A percentile compares a stretch with the other conserved stretches of the same genome.
These are phyloP conservation scores for Calycina herbarum DNA, from an alignment of 2,329 filamentous ascomycete genomes.

Conservation along the genomic window DNA sequence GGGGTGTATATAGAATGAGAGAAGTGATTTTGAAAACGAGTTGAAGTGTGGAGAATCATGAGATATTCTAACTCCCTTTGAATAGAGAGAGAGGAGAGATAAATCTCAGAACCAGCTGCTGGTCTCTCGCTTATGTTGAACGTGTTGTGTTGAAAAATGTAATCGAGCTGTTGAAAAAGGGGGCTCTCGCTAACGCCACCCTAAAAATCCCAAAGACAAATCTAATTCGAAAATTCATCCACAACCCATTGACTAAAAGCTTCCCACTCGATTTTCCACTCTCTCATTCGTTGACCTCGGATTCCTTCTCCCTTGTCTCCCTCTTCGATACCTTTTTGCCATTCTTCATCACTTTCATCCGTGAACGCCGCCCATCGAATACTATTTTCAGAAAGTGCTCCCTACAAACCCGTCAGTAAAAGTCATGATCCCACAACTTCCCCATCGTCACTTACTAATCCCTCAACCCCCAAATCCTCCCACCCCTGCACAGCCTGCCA, in stretches of 20 bases:
- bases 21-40: too few species aligned
- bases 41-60: too few species aligned
- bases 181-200: background rate
- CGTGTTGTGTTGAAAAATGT: too few species aligned
- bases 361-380: conserved; percentile 84
- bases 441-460: conserved; percentile 48
- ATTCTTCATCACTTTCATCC: conserved; percentile 70
- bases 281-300: conserved; percentile 68
- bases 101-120: too few species aligned
- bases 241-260: conserved; percentile 86
- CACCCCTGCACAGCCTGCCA: conserved; percentile 89
- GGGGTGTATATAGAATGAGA: too few species aligned
- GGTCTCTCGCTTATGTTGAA: too few species aligned
- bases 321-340: conserved; percentile 68
- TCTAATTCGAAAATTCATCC: conserved; percentile 55
- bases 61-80: too few species aligned
- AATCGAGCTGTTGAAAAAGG: background rate
- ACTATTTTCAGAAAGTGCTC: conserved; percentile 77
- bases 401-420: background rate
- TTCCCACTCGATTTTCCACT: conserved; percentile 82
- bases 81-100: too few species aligned
- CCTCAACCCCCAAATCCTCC: conserved; percentile 83
- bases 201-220: background rate
- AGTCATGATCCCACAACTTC: background rate
- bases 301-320: conserved; percentile 68